These are phyloP conservation scores for Castanopsis chinensis DNA, from an alignment of 306 rosid genomes.

Conservation along the genomic window DNA sequence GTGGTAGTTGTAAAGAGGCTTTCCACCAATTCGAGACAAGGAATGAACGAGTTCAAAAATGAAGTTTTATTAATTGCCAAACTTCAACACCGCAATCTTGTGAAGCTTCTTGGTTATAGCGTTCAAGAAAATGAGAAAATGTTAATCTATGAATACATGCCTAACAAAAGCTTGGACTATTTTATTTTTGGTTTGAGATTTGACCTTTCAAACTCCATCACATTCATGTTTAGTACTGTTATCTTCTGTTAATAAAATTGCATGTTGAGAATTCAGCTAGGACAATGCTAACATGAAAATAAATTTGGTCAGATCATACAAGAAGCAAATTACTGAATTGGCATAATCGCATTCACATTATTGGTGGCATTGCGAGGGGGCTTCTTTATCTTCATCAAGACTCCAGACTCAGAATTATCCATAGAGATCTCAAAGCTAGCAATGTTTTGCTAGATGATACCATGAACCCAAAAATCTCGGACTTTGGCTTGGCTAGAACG, in stretches of 20 bases:
- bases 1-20: slow-evolving; percentile 67
- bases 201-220: too few species aligned
- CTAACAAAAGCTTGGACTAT: slow-evolving; percentile 38
- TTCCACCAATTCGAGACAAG: slow-evolving; percentile 50
- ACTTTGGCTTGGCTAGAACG: slow-evolving; percentile 55
- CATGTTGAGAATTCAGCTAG: too few species aligned
- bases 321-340: slow-evolving; percentile 5
- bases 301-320: neutral
- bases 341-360: slow-evolving; percentile 24
- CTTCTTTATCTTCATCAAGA: slow-evolving; percentile 32
- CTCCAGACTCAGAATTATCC: slow-evolving; percentile 31
- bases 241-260: neutral
- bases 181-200: neutral
- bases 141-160: slow-evolving; percentile 42
- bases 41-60: slow-evolving; percentile 24
- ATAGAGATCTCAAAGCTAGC: slow-evolving; percentile 51
- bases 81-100: slow-evolving; percentile 52
- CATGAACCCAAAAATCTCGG: slow-evolving; percentile 62
- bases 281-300: neutral
- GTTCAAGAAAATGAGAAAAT: slow-evolving; percentile 33
- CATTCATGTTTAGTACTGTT: neutral
- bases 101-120: slow-evolving; percentile 43
- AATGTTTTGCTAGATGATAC: slow-evolving; percentile 46
- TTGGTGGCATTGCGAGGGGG: slow-evolving; percentile 23
- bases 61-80: slow-evolving; percentile 29